phyloP scores from a whole-genome alignment of 345 rosid genomes.

The Gossypioides kirkii region DNA sequence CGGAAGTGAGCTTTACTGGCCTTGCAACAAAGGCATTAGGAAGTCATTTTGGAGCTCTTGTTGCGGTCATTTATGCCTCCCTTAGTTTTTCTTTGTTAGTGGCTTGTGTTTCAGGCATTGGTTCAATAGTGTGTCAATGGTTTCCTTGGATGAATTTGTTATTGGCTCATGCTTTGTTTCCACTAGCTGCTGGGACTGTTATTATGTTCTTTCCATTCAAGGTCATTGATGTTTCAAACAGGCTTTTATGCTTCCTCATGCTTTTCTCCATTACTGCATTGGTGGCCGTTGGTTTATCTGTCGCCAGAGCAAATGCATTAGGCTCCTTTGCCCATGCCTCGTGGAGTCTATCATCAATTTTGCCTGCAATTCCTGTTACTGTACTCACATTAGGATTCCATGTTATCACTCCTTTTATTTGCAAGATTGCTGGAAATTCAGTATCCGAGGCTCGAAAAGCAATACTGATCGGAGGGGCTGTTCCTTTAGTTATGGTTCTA shows the following conservation, averaged over 20 bases:
- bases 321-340: slow-evolving; percentile 55
- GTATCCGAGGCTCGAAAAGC: slow-evolving; percentile 68
- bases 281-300: slow-evolving; percentile 63
- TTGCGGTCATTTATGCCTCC: slow-evolving; percentile 71
- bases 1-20: slow-evolving; percentile 83
- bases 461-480: slow-evolving; percentile 58
- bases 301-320: slow-evolving; percentile 61
- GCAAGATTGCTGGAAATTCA: slow-evolving; percentile 67
- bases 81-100: slow-evolving; percentile 76
- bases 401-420: slow-evolving; percentile 85
- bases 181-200: slow-evolving; percentile 46
- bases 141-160: slow-evolving; percentile 61
- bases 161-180: slow-evolving; percentile 60
- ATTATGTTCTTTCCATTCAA: slow-evolving; percentile 61
- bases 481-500: slow-evolving; percentile 75
- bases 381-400: slow-evolving; percentile 89
- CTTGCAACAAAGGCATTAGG: slow-evolving; percentile 84
- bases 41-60: slow-evolving; percentile 54
- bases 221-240: slow-evolving; percentile 55
- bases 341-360: slow-evolving; percentile 54
- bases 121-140: slow-evolving; percentile 70
- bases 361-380: slow-evolving; percentile 78
- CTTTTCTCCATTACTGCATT: slow-evolving; percentile 65
- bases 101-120: slow-evolving; percentile 92
- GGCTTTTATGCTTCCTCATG: slow-evolving; percentile 67